Evolutionary conservation across 768 basidiomycete genomes (phyloP).

Genomic region (Tylopilus intermedius): DNA sequence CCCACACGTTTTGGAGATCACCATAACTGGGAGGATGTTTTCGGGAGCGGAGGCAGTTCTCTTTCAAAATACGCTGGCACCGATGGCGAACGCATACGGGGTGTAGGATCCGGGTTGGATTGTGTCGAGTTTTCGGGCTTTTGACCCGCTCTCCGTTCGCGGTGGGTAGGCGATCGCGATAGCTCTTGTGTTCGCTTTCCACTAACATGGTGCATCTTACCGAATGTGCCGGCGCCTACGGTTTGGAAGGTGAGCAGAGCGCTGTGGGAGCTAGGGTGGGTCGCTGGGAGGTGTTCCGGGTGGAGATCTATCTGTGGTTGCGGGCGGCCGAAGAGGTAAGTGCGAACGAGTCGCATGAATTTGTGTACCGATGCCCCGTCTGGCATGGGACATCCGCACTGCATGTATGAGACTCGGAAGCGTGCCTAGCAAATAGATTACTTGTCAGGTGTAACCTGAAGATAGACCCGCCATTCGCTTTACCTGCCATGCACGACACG

Average conservation of each 20-base stretch:
- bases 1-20: background rate
- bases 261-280: slow-evolving; percentile 56
- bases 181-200: background rate
- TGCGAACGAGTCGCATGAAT: slow-evolving; percentile 32
- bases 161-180: background rate
- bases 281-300: slow-evolving; percentile 40
- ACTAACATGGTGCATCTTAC: slow-evolving; percentile 3
- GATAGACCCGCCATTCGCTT: background rate
- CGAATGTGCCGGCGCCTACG: slow-evolving; percentile 18
- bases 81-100: background rate
- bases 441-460: background rate
- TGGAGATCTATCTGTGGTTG: slow-evolving; percentile 33
- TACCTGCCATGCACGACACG: slow-evolving; percentile 50
- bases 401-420: slow-evolving; percentile 49
- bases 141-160: background rate
- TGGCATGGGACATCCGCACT: slow-evolving; percentile 55
- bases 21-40: background rate
- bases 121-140: background rate
- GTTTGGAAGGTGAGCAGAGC: slow-evolving; percentile 36
- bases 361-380: slow-evolving; percentile 42
- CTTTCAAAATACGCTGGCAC: background rate
- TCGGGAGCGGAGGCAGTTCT: background rate
- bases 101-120: background rate
- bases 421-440: slow-evolving; percentile 29
- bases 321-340: slow-evolving; percentile 17